Base-by-base conservation (phyloP, 106 monocot genomes). In the Dioscorea dumetorum region DNA sequence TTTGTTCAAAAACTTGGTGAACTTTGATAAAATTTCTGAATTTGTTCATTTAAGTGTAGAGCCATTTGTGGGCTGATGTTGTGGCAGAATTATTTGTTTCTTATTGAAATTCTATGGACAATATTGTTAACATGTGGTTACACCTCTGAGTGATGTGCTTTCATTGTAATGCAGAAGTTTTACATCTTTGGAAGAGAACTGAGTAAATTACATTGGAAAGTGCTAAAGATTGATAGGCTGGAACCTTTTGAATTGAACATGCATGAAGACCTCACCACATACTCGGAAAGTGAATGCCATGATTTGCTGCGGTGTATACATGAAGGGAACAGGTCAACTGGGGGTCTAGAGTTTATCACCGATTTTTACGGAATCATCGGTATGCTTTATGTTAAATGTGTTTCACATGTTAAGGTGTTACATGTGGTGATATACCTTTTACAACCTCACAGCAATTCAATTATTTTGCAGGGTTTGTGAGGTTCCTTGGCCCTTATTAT, bases 281-380 rank as follows among this genome's bases (percentile, higher is more conserved):
- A 91, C 72, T 70, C 83, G 12, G 74, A 77, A 34, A 70, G 67
- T 2, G 87, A 90, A 73, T 79, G 79, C 63, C 53, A 65, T 35
- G 87, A 90, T 20, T 71, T 90, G 33, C 67, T 93, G 77, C 82
- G 78, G 53, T 72, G 73, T 31, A 72, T 99, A 68, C 61, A 93
- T 75, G 87, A 87, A 66, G 93, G 86, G 41, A 90, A 90, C 67
- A 77, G n/a, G n/a, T 32, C 84, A 68, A 90, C 83, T 58, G 99
- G 99, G 34, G 93, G 90, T 33, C 76, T 99, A 61, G 90, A 82
- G 63, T 90, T 90, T 67, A 80, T 93, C 22, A 90, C 93, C 51
- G 74, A 69, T 32, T 99, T 90, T 67, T 87, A 93, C 70, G 99
- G 99, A 35, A 93, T 99, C 80, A 73, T 93, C 70, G 99, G 99